Percentiles rank a stretch among this genome's conserved stretches.
Evolutionary conservation across 1,139 yeast species (phyloP).

Genomic region (Hemisphaericaspora xylofermentans): DNA sequence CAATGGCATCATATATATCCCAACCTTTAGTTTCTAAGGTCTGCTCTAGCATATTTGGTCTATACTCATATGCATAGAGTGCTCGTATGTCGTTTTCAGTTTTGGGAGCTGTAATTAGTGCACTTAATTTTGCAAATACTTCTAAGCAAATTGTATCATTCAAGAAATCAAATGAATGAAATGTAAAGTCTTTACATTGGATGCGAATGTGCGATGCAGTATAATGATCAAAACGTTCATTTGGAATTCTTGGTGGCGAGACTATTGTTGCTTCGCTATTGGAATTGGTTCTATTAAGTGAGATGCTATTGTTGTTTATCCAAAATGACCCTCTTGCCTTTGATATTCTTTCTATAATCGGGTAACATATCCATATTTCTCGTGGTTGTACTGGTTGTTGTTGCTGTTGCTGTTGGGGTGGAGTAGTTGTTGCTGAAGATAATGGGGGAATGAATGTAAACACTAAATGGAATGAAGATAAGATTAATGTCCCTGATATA

Average conservation of each 20-base stretch:
- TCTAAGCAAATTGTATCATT: constrained; percentile 62
- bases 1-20: constrained; percentile 60
- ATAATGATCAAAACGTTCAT: constrained; percentile 37
- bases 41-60: constrained; percentile 58
- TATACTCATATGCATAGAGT: constrained; percentile 49
- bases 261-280: constrained; percentile 10
- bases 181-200: constrained; percentile 86
- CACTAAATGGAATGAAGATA: constrained; percentile 85
- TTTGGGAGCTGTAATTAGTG: constrained; percentile 49
- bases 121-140: constrained; percentile 70
- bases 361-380: constrained; percentile 93
- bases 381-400: constrained; percentile 28
- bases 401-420: neutral
- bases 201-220: constrained; percentile 61
- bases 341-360: constrained; percentile 69
- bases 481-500: constrained; percentile 65
- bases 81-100: constrained; percentile 40
- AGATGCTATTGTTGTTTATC: constrained; percentile 17
- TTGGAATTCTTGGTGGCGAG: constrained; percentile 13
- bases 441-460: constrained; percentile 46
- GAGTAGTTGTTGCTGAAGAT: constrained; percentile 9
- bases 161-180: constrained; percentile 70
- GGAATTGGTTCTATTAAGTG: constrained; percentile 4
- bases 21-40: constrained; percentile 65
- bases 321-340: constrained; percentile 56